Conservation (phyloP, 2,329 filamentous ascomycete species). For the Fusarium equiseti region DNA sequence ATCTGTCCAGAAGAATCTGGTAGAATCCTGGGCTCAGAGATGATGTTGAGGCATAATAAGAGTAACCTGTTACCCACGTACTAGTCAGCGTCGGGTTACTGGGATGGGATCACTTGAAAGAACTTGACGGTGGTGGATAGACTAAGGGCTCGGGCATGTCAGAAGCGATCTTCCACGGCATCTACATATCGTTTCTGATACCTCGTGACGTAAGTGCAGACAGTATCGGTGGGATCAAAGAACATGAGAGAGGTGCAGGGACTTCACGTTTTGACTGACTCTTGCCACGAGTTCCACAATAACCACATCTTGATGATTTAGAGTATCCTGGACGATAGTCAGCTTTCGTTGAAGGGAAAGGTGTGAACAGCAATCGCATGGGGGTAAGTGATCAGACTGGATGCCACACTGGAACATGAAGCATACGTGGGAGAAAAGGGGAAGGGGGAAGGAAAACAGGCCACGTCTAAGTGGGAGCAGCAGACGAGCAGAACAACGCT, state of each 20-base stretch:
- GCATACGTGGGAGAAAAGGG: slow-evolving; percentile 22
- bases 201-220: slow-evolving; percentile 17
- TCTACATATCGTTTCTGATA: slow-evolving; percentile 1
- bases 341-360: slow-evolving; percentile 29
- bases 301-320: slow-evolving; percentile 65
- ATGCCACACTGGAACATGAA: slow-evolving; percentile 8
- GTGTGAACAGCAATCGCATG: slow-evolving; percentile 33
- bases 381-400: slow-evolving; percentile 34
- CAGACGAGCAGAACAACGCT: background rate
- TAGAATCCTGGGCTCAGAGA: slow-evolving; percentile 75
- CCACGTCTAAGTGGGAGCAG: slow-evolving; percentile 1
- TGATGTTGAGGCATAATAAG: slow-evolving; percentile 75
- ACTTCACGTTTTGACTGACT: slow-evolving; percentile 63
- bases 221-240: background rate
- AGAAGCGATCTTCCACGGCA: slow-evolving; percentile 20
- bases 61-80: slow-evolving; percentile 67
- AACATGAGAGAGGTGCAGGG: slow-evolving; percentile 15
- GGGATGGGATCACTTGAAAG: slow-evolving; percentile 8
- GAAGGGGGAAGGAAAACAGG: background rate
- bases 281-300: slow-evolving; percentile 62
- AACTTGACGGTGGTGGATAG: background rate
- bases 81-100: slow-evolving; percentile 40
- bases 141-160: slow-evolving; percentile 3
- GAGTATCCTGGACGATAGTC: slow-evolving; percentile 59
- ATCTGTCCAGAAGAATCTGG: slow-evolving; percentile 77